Percentiles rank a stretch among this genome's conserved stretches.
These are phyloP conservation scores for Amylostereum chailletii DNA, from an alignment of 1,284 basidiomycete species.

Conservation along the genomic window DNA sequence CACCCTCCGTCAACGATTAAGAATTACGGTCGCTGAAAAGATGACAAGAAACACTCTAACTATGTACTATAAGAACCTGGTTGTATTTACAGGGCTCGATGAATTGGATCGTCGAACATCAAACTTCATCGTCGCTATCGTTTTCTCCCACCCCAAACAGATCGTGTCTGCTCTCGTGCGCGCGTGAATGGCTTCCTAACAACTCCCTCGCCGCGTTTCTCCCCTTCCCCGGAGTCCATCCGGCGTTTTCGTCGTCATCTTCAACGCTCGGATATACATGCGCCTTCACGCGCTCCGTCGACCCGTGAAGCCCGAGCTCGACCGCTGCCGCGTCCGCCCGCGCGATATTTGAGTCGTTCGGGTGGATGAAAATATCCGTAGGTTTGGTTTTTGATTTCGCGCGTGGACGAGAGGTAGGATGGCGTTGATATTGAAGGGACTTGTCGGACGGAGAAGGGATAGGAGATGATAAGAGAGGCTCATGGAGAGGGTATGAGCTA, in stretches of 20 bases:
- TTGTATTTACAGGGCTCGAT: too few species aligned
- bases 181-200: conserved; percentile 10
- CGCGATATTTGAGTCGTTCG: conserved; percentile 48
- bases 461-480: conserved; percentile 26
- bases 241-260: conserved; percentile 17
- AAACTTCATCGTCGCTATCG: conserved; percentile 9
- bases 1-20: too few species aligned
- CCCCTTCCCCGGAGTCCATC: conserved; percentile 33
- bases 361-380: conserved; percentile 51
- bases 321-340: conserved; percentile 52
- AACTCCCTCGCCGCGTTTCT: conserved; percentile 28
- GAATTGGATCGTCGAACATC: too few species aligned
- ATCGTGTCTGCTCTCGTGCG: conserved; percentile 3
- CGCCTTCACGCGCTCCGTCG: conserved; percentile 30
- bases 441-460: conserved; percentile 13
- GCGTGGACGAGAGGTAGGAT: conserved; percentile 24
- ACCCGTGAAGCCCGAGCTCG: conserved; percentile 39
- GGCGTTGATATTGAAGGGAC: conserved; percentile 3
- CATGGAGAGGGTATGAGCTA: conserved; percentile 22
- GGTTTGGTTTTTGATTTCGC: conserved; percentile 50
- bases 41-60: too few species aligned
- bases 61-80: too few species aligned
- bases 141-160: conserved; percentile 10
- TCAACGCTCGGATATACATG: conserved; percentile 20
- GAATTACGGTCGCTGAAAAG: too few species aligned